phyloP scores from a whole-genome alignment of 169 alveolate genomes.

The Cryptosporidium ryanae region DNA sequence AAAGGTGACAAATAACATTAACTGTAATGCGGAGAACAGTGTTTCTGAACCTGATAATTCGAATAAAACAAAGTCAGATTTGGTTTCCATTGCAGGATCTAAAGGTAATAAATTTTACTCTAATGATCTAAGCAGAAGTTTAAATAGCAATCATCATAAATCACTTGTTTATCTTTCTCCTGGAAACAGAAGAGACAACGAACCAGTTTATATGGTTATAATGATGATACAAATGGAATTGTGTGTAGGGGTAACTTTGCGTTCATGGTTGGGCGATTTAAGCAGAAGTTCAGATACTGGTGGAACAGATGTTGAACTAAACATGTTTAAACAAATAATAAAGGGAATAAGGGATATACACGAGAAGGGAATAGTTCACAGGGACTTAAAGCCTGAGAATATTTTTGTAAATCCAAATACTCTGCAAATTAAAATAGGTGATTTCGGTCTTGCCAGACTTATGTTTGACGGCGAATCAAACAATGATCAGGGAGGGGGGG shows the following conservation, averaged over 20 bases:
- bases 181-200: slow-evolving; percentile 40
- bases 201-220: slow-evolving; percentile 55
- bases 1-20: not conserved
- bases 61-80: not conserved
- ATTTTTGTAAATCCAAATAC: slow-evolving; percentile 87
- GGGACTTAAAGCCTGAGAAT: slow-evolving; percentile 92
- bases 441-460: slow-evolving; percentile 90
- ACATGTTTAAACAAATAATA: slow-evolving; percentile 86
- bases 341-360: slow-evolving; percentile 90
- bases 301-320: slow-evolving; percentile 81
- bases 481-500: not conserved
- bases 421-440: slow-evolving; percentile 88
- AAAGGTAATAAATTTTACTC: not conserved
- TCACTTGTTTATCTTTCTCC: slow-evolving; percentile 68
- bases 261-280: slow-evolving; percentile 85
- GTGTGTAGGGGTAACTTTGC: slow-evolving; percentile 87
- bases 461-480: slow-evolving; percentile 82
- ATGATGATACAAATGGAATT: slow-evolving; percentile 89
- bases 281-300: slow-evolving; percentile 63
- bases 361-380: slow-evolving; percentile 88
- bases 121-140: not conserved
- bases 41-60: no score
- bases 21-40: not conserved
- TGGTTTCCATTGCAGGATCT: slow-evolving; percentile 5
- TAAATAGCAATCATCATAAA: slow-evolving; percentile 28